A percentile compares a stretch with the other conserved stretches of the same genome.
These are phyloP conservation scores for Dactylorhiza incarnata DNA, from an alignment of 106 monocot genomes.

Conservation along the genomic window DNA sequence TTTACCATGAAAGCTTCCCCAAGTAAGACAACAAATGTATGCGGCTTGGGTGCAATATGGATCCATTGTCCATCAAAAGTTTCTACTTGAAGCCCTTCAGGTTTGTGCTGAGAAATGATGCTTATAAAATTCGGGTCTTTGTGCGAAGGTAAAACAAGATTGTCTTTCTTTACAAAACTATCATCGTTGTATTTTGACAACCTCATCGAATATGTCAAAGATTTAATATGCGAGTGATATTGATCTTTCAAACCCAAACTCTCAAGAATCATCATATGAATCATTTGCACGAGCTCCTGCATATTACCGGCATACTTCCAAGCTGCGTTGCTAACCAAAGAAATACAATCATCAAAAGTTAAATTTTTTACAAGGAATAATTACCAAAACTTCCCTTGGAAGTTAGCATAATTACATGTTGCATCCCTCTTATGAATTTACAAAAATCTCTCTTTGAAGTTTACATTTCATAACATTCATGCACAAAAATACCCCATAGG, in stretches of 20 bases:
- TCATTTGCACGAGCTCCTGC: background rate
- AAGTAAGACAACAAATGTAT: constrained; percentile 2
- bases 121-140: background rate
- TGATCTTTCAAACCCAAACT: background rate
- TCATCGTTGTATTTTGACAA: background rate
- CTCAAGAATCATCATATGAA: background rate
- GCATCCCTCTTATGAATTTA: too few relatives aligned
- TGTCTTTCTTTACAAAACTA: background rate
- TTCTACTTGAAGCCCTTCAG: background rate
- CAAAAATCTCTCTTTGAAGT: too few relatives aligned
- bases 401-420: too few relatives aligned
- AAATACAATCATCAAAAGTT: background rate
- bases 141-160: background rate
- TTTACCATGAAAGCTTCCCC: constrained; percentile 8
- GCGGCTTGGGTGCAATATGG: background rate
- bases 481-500: too few relatives aligned
- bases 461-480: too few relatives aligned
- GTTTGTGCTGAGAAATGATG: background rate
- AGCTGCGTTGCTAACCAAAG: background rate
- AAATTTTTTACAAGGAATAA: background rate
- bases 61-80: background rate
- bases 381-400: too few relatives aligned
- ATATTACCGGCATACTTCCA: background rate
- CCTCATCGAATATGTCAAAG: background rate
- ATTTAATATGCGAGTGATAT: background rate